Evolutionary conservation across 352 stramenopile species (phyloP).

Genomic region (Globisporangium camurandrum): DNA sequence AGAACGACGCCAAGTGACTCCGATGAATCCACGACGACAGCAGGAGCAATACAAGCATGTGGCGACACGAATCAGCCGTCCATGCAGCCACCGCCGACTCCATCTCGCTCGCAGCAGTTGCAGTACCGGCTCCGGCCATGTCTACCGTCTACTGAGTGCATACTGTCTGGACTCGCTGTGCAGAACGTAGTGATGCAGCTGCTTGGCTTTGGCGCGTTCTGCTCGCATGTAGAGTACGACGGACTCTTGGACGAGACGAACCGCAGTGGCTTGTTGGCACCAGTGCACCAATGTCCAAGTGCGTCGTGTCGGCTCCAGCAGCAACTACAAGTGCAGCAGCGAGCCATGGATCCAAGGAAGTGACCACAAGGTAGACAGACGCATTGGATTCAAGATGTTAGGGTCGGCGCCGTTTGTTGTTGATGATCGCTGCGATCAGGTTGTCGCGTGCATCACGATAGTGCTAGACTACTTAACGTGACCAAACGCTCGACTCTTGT

Average conservation of each 20-base stretch:
- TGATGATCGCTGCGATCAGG: too few species aligned
- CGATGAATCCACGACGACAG: not conserved
- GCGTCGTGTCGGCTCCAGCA: constrained; percentile 19
- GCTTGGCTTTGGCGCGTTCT: constrained; percentile 23
- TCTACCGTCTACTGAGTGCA: too few species aligned
- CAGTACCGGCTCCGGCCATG: constrained; percentile 2
- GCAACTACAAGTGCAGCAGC: constrained; percentile 4
- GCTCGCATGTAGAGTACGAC: constrained; percentile 39
- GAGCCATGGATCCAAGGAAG: too few species aligned
- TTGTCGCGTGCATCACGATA: too few species aligned
- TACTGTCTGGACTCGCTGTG: too few species aligned
- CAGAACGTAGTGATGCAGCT: constrained; percentile 34
- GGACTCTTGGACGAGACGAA: constrained; percentile 36
- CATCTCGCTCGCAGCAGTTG: not conserved
- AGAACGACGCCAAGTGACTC: too few species aligned
- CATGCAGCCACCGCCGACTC: not conserved
- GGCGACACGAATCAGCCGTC: not conserved
- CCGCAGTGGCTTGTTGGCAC: constrained; percentile 28
- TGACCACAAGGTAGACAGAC: too few species aligned
- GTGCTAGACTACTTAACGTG: too few species aligned
- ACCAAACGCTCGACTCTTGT: too few species aligned
- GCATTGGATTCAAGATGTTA: too few species aligned
- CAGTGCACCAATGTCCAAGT: constrained; percentile 32
- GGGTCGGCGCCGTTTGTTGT: too few species aligned
- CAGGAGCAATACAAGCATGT: not conserved